Base-by-base conservation (phyloP, 192 early-diverging fungal genomes). In the Endogone sp. region DNA sequence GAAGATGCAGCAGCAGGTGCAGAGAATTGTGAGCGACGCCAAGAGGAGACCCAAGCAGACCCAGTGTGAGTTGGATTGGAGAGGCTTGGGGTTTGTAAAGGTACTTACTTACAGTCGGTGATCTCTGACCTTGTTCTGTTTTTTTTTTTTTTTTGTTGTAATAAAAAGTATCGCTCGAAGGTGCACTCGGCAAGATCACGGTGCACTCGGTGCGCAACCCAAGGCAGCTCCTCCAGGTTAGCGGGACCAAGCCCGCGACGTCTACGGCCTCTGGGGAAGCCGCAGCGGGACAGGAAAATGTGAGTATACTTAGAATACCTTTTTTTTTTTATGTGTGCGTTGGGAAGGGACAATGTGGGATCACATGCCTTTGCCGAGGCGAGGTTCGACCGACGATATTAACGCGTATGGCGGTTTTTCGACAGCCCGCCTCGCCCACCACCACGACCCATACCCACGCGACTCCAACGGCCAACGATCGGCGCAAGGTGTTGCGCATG, bases 161-260 rank as follows among this genome's bases (percentile, higher is more conserved):
- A 23, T 64, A 54, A 23, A 55, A 75, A 87, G 92, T 96, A 37
- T 86, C 95, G 22, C 79, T 97, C 58, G 97, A 98, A 75, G 96
- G 96, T 21, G 94, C 95, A 25, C 80, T 99, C 23, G 97, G 97
- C 65, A 97, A 93, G 71, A 95, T 99, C 65, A 90, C 95, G 1
- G 80, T 93, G 57, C 89, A 90, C 68, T 95, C 97, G 16, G 90
- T 91, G 27, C 83, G 90, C 62, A 95, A 94, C 70, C 97, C 97
- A 2, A 90, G 92, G 58, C 94, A 97, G 69, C 79, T 91, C 16
- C 81, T 95, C 68, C 88, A 86, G 71, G 93, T 93, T 32, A 68
- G 65, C 56, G 72, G 74, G n/a, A 27, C 68, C 28, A 78, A 75
- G 64, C 69, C 37, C 6, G 54, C 60, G 31, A 75, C 79, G 29